Evolutionary conservation across 2,329 filamentous ascomycete genomes (phyloP), one percentile per base, ranked within the genome.

Genomic region (Chaetomiaceae sp.): DNA sequence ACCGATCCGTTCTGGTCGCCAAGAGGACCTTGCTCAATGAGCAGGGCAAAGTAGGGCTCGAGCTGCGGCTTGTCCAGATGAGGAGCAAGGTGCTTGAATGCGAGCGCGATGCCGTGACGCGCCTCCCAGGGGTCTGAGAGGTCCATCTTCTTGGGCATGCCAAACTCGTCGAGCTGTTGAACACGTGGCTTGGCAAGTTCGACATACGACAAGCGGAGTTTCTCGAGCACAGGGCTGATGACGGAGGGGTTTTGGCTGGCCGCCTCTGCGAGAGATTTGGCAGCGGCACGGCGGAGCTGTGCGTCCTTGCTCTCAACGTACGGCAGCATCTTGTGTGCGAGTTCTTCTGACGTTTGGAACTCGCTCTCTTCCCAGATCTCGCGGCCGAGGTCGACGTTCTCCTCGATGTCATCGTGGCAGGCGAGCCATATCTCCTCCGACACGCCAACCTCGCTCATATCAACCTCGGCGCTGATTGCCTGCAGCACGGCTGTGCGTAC

Each of bases 311-410:
- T 88, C 58, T 89, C 81, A 10, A 97, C 73, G 64, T 95, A 97
- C 0, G 84, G 82, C 43, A 95, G 71, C 63, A 91, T 84, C 59
- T 77, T 79, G 51, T 75, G 66, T 7, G 87, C 82, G 8, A 87
- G 79, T 6, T 85, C 76, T 17, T 80, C 72, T 1, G 81, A 78
- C 12, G 92, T 71, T 53, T 85, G 72, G 54, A 97, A 86, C 7
- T 82, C 86, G 64, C 92, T 95, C 63, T 96, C 93, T 63, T 95
- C 89, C 93, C 93, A 99, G 31, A 99, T 96, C 12, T 92, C 87
- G 45, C 77, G 79, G 6, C 87, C 92, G 47, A 95, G 75, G 40
- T 90, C 88, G 8, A 78, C 79, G 61, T 97, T 97, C 65, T 97
- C 91, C 38, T 86, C 82, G 17, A 89, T 82, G 60, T 95, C 89